Conservation (phyloP, 352 stramenopile genomes). For the Globisporangium paddicum region DNA sequence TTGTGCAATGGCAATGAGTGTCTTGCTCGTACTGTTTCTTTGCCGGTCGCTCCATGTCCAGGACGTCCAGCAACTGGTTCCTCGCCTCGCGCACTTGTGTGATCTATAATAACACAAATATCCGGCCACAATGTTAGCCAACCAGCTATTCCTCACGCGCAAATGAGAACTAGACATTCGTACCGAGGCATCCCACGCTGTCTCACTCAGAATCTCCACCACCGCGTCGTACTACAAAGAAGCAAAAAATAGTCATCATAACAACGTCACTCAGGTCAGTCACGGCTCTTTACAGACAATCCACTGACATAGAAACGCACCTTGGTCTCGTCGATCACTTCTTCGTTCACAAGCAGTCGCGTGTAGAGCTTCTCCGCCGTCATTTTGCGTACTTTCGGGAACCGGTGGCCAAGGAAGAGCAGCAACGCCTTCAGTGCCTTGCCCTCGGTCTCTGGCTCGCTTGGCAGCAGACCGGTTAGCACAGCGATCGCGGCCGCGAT, state of each 20-base stretch:
- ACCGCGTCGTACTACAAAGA: conserved; percentile 52
- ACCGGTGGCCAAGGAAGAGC: conserved; percentile 79
- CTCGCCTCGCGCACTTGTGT: conserved; percentile 38
- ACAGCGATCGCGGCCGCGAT: conserved; percentile 65
- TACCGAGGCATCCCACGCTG: conserved; percentile 77
- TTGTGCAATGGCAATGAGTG: background rate
- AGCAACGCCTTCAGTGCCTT: conserved; percentile 66
- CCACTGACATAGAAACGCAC: conserved; percentile 17
- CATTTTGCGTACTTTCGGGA: conserved; percentile 81
- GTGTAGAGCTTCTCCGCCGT: conserved; percentile 84
- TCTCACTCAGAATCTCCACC: conserved; percentile 75
- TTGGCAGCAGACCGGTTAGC: conserved; percentile 66
- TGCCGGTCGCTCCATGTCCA: conserved; percentile 53
- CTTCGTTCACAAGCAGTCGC: conserved; percentile 67
- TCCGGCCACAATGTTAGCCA: background rate
- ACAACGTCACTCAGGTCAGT: background rate
- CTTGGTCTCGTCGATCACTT: conserved; percentile 61
- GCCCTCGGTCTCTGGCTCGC: conserved; percentile 41
- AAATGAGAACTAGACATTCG: background rate
- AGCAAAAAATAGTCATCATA: conserved; percentile 7
- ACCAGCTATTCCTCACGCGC: background rate
- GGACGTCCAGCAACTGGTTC: conserved; percentile 57
- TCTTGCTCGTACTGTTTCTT: conserved; percentile 47
- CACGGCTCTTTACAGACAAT: background rate
- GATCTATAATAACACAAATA: conserved; percentile 31